Evolutionary conservation across 495 filamentous ascomycete species (phyloP).

Genomic region (Copromyces sp.): DNA sequence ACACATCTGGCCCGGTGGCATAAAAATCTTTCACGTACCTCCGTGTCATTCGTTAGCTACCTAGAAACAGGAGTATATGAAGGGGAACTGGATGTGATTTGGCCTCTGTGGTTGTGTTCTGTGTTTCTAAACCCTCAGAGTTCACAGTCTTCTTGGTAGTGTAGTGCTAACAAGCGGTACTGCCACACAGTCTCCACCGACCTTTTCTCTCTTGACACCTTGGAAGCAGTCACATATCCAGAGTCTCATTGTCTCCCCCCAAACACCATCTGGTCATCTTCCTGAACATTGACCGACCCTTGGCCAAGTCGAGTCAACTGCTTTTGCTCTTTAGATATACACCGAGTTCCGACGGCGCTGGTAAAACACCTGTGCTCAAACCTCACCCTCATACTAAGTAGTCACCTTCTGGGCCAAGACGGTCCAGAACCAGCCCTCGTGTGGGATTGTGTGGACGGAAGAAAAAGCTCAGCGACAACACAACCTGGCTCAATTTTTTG

Average conservation of each 20-base stretch:
- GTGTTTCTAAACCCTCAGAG: background rate
- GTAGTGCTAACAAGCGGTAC: background rate
- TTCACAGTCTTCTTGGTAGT: background rate
- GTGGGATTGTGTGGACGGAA: background rate
- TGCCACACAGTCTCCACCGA: background rate
- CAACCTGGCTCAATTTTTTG: too few relatives aligned
- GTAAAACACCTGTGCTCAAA: background rate
- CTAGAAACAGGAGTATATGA: background rate
- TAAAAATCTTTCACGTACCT: background rate
- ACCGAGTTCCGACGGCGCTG: background rate
- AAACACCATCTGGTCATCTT: background rate
- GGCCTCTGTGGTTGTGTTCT: background rate
- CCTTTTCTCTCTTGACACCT: background rate
- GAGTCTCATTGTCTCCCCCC: background rate
- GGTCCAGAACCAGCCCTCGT: background rate
- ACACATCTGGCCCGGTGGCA: background rate
- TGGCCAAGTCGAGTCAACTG: background rate
- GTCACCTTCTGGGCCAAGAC: background rate
- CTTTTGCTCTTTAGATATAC: background rate
- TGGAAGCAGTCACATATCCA: background rate
- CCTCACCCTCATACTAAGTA: background rate
- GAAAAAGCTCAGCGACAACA: background rate
- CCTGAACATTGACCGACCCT: background rate
- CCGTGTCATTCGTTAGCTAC: background rate
- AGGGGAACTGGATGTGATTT: background rate